These are phyloP conservation scores for Euphrasia confusa DNA, from an alignment of 257 asterid species.

Conservation along the genomic window DNA sequence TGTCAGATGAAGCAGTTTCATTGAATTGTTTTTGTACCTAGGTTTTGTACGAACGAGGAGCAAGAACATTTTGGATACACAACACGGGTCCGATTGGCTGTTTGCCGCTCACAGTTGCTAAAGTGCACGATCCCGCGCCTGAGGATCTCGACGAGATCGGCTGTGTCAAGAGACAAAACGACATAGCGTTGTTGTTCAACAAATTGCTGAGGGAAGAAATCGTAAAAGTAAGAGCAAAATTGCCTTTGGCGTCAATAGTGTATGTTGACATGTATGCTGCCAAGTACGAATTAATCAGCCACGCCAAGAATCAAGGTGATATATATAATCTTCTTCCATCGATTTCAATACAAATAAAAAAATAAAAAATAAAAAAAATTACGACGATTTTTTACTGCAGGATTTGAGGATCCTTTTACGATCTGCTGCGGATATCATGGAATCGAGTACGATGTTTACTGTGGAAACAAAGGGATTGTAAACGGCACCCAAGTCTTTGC, in stretches of 20 bases:
- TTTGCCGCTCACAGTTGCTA: conserved; percentile 30
- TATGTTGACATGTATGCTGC: conserved; percentile 62
- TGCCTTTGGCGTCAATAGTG: conserved; percentile 40
- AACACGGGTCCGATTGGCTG: conserved; percentile 82
- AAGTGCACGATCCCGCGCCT: conserved; percentile 34
- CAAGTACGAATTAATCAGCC: conserved; percentile 53
- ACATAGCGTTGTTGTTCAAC: conserved; percentile 47
- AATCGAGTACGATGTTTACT: conserved; percentile 42
- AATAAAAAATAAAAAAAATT: neutral
- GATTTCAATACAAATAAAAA: no score
- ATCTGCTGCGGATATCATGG: conserved; percentile 70
- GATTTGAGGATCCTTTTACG: conserved; percentile 45
- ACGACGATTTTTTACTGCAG: conserved; percentile 29
- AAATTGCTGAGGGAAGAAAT: conserved; percentile 39
- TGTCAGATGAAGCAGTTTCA: neutral
- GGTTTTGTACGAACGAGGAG: conserved; percentile 51
- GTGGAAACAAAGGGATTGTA: conserved; percentile 51
- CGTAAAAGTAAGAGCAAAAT: conserved; percentile 36
- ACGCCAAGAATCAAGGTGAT: conserved; percentile 45
- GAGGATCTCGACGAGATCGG: conserved; percentile 55
- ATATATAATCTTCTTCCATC: neutral
- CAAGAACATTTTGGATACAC: conserved; percentile 64
- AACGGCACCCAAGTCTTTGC: conserved; percentile 52
- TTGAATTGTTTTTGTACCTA: conserved; percentile 12
- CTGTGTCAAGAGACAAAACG: conserved; percentile 50